Base-by-base conservation (phyloP, 1,139 yeast genomes). In the Blastobotrys illinoisensis region DNA sequence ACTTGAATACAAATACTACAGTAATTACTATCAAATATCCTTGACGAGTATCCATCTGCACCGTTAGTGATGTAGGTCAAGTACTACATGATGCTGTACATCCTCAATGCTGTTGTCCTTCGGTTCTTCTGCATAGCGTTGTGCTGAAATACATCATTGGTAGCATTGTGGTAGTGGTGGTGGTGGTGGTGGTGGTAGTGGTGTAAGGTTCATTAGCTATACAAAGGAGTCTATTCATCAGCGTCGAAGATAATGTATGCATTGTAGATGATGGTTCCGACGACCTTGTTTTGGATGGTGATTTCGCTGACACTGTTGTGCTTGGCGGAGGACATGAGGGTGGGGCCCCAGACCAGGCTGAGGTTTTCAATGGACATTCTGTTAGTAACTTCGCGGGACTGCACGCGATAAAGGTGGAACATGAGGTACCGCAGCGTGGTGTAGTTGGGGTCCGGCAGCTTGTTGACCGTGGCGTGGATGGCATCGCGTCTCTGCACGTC, bases 331-430 rank as follows among this genome's bases (percentile, higher is more conserved):
- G 82, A 76, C 67, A 93, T 79, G 51, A 93, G 72, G 1, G 89
- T 88, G 11, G 97, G 96, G 0, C 97, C 97, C 98, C 99, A 93
- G 51, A 91, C 89, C 50, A 87, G 87, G 48, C 95, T 86, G 63
- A 91, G 71, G 55, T 86, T 85, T 64, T 84, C 85, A 53, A 84
- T 77, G 49, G 84, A 83, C 99, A 93, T 93, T 67, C 95, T 78
- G 66, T 89, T 89, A 43, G 72, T 65, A 13, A 78, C 76, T 64
- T 84, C 85, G 57, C 83, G 78, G 23, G 80, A 79, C 32, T 86
- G 83, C 7, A 93, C 85, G 53, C 85, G 80, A 62, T 86, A 84
- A 61, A 93, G 79, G 69, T 93, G 99, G 76, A 91, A 88, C 3
- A 90, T 76, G 60, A 93, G 75, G 44, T 89, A 82, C 63, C 98